Evolutionary conservation across 176 grass and related monocot genomes (phyloP).

Genomic region (Carex littledalei): DNA sequence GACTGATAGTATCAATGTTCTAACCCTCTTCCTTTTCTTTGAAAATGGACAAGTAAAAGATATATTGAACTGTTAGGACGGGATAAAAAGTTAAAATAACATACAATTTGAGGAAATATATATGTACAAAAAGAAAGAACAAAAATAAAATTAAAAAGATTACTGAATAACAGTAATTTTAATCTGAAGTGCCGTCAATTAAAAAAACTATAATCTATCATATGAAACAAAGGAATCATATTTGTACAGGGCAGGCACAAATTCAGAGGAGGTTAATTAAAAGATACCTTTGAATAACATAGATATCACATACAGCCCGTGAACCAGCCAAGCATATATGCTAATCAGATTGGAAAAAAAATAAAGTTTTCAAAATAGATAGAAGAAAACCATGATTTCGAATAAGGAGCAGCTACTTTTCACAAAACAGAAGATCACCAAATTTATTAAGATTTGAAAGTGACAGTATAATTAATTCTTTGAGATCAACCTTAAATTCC

Average conservation of each 20-base stretch:
- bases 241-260: not conserved
- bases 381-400: not conserved
- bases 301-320: not conserved
- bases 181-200: not conserved
- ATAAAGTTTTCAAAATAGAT: not conserved
- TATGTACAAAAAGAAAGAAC: not conserved
- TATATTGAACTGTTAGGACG: not conserved
- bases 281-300: not conserved
- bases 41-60: not conserved
- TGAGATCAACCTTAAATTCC: not conserved
- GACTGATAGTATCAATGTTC: not conserved
- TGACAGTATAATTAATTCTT: slow-evolving; percentile 11
- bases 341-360: not conserved
- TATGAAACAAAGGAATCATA: not conserved
- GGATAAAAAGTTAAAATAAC: not conserved
- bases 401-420: not conserved
- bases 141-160: not conserved
- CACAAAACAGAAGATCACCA: not conserved
- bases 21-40: not conserved
- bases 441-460: slow-evolving; percentile 20
- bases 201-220: not conserved
- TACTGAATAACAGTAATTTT: not conserved
- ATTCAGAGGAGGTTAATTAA: not conserved
- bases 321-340: not conserved
- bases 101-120: not conserved